Base-by-base conservation (phyloP, 2,329 filamentous ascomycete species). In the Curvularia spicifera region DNA sequence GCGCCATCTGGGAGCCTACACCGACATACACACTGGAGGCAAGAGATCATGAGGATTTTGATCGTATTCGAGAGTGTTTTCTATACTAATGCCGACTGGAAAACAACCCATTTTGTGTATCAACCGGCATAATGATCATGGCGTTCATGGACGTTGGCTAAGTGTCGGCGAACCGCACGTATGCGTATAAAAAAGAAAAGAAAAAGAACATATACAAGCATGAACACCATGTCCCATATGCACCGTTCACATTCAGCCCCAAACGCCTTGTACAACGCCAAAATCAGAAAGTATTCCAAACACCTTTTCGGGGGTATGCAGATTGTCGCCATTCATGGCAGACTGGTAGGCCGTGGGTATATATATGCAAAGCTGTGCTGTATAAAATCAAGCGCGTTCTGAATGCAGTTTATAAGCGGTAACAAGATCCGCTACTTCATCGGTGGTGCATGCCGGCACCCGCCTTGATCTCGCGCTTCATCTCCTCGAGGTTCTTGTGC, bases 401-500 rank as follows among this genome's bases (percentile, higher is more conserved):
- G 45, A 33, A 56, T 59, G 59, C 53, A 45, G 48, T 29, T 45
- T 53, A 33, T 56, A 37, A 51, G 52, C 29, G 44, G 40, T 40
- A 35, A 45, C 43, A 40, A 37, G 35, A 18, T 33, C 26, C 56
- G 22, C 24, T 55, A 37, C 43, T 52, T 66, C 61, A 73, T 37
- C 66, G 70, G 51, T 71, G 67, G 51, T 71, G 66, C 53, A 68
- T 53, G 18, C 69, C 67, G 35, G 71, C 73, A 55, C 76, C 68
- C 60, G 78, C 66, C 66, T 77, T 71, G 60, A 87, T 87, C 69
- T 86, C 83, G 59, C 80, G 75, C 77, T 87, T 87, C 82, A 86
- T 84, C 63, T 79, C 78, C 66, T 83, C 79, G 46, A 87, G 72
- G 64, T 80, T 78, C 64, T 76, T 73, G 70, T 86, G 84, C 80